phyloP scores from a whole-genome alignment of 2,329 filamentous ascomycete genomes.

The Monilinia laxa region DNA sequence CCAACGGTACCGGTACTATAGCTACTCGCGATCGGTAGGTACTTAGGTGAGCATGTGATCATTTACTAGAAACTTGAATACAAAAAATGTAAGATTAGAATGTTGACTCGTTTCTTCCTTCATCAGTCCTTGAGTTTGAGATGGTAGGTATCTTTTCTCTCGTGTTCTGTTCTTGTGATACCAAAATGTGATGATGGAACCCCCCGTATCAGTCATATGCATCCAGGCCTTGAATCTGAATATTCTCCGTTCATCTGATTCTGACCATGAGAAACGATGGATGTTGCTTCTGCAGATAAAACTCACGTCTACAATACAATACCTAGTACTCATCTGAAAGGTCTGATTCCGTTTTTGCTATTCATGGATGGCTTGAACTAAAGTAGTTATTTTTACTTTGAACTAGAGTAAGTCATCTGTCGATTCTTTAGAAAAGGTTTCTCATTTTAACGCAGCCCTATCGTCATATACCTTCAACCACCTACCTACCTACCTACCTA shows the following conservation, averaged over 20 bases:
- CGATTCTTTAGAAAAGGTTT: too few species aligned
- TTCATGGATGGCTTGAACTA: too few species aligned
- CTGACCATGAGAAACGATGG: conserved; percentile 6
- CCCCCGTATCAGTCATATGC: neutral
- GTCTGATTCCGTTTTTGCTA: neutral
- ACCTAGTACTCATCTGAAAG: neutral
- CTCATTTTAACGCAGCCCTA: too few species aligned
- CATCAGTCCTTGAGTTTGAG: neutral
- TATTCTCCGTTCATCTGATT: neutral
- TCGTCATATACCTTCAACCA: too few species aligned
- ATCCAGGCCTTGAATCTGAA: neutral
- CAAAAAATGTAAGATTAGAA: neutral
- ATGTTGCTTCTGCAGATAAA: neutral
- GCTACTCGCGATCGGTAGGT: too few species aligned
- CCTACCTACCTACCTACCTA: too few species aligned
- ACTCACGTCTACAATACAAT: neutral
- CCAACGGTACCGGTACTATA: neutral
- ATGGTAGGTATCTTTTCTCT: neutral
- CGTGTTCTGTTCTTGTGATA: conserved; percentile 17
- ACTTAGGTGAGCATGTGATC: neutral
- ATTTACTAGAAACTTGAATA: neutral
- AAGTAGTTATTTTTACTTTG: too few species aligned
- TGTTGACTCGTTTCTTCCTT: neutral
- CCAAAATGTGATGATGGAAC: conserved; percentile 2
- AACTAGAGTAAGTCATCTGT: too few species aligned